Conservation (phyloP, 2,329 filamentous ascomycete species). For the Rhynchosporium agropyri region DNA sequence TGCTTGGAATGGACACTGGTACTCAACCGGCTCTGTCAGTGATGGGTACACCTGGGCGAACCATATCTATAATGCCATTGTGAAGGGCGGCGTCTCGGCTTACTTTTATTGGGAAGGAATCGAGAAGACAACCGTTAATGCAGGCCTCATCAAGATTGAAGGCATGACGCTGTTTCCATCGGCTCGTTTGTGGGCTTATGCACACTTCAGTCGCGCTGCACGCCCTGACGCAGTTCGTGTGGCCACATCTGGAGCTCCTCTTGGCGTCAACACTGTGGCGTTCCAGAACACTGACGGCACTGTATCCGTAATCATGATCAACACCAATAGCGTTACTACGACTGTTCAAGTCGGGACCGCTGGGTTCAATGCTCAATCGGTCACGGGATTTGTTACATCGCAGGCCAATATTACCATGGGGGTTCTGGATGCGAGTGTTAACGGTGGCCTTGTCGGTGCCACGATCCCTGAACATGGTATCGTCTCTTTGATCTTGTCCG, state of each 20-base stretch:
- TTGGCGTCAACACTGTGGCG: neutral
- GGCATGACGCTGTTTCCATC: slow-evolving; percentile 13
- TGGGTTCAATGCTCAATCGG: neutral
- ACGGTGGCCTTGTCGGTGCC: slow-evolving; percentile 1
- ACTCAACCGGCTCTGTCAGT: slow-evolving; percentile 47
- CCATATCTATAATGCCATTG: slow-evolving; percentile 53
- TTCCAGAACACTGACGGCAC: slow-evolving; percentile 24
- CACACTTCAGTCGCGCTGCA: slow-evolving; percentile 16
- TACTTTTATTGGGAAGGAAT: slow-evolving; percentile 53
- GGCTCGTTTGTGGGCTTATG: slow-evolving; percentile 18
- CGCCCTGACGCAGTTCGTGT: slow-evolving; percentile 17
- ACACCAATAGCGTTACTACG: neutral
- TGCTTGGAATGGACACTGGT: slow-evolving; percentile 50
- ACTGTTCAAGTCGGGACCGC: neutral
- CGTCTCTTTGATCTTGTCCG: slow-evolving; percentile 12
- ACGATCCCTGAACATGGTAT: slow-evolving; percentile 8
- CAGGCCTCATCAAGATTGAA: neutral
- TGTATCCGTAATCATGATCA: slow-evolving; percentile 13
- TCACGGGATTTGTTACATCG: neutral
- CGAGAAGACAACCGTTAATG: slow-evolving; percentile 14
- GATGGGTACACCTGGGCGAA: slow-evolving; percentile 60
- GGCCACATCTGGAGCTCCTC: neutral
- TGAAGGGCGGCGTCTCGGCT: slow-evolving; percentile 51
- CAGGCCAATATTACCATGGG: neutral
- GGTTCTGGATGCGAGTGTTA: neutral